These are phyloP conservation scores for Papilionanthe hybrid DNA, from an alignment of 116 monocot genomes.

Conservation along the genomic window DNA sequence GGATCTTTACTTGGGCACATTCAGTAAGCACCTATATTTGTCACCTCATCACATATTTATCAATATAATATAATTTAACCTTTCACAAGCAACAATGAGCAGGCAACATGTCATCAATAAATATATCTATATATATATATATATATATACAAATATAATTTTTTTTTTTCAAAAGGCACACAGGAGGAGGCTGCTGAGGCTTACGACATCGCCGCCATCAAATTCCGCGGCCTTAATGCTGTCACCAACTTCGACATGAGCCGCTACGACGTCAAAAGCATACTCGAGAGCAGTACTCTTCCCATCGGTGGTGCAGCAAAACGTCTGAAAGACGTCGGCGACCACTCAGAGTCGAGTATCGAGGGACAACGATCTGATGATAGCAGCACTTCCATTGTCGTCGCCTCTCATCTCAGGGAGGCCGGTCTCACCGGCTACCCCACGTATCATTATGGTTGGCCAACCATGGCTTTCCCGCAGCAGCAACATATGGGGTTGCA, in stretches of 20 bases:
- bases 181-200: conserved; percentile 90
- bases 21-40: conserved; percentile 47
- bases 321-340: conserved; percentile 58
- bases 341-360: conserved; percentile 12
- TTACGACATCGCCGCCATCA: conserved; percentile 79
- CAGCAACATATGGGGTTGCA: conserved; percentile 20
- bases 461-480: conserved; percentile 58
- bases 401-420: conserved; percentile 17
- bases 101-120: too few species aligned
- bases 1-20: conserved; percentile 91
- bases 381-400: conserved; percentile 11
- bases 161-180: conserved; percentile 33
- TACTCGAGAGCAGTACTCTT: conserved; percentile 57
- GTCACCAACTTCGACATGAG: conserved; percentile 88
- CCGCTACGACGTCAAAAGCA: conserved; percentile 72
- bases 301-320: conserved; percentile 64
- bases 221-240: conserved; percentile 73
- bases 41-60: too few species aligned
- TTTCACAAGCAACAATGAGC: too few species aligned
- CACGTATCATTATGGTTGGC: conserved; percentile 58
- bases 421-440: conserved; percentile 6
- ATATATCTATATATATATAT: too few species aligned
- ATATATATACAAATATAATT: too few species aligned
- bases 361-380: conserved; percentile 8
- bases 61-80: too few species aligned